A percentile compares a stretch with the other conserved stretches of the same genome.
These are phyloP conservation scores for Russula lepida DNA, from an alignment of 768 basidiomycete genomes.

Conservation along the genomic window DNA sequence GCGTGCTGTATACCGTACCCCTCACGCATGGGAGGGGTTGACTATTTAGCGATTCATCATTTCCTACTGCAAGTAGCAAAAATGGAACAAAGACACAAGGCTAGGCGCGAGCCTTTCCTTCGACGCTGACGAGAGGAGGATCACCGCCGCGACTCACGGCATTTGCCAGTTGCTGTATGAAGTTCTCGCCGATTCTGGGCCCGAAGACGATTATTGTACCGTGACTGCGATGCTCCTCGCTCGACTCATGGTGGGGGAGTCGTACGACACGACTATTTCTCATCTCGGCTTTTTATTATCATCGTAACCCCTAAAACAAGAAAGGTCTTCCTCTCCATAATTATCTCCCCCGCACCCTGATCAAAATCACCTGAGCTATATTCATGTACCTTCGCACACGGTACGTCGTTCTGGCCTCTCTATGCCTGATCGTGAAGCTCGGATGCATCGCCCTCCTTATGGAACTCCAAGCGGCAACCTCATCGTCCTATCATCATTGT, in stretches of 20 bases:
- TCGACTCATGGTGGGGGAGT: not conserved
- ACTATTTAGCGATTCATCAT: too few species aligned
- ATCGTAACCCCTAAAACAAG: not conserved
- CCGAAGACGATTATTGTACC: not conserved
- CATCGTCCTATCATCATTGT: not conserved
- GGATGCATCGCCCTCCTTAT: not conserved
- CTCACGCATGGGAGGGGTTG: too few species aligned
- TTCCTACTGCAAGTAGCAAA: not conserved
- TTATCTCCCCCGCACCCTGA: not conserved
- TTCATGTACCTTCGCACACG: not conserved
- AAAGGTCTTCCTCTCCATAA: not conserved
- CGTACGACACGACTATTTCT: not conserved
- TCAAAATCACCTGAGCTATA: not conserved
- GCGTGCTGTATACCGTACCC: not conserved
- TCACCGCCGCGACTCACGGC: not conserved
- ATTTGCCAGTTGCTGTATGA: not conserved
- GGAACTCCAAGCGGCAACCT: not conserved
- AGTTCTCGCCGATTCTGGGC: not conserved
- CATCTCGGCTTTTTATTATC: not conserved
- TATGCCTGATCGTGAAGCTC: slow-evolving; percentile 1
- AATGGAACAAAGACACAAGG: not conserved
- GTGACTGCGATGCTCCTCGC: too few species aligned
- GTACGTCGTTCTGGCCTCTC: not conserved
- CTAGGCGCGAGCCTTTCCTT: too few species aligned
- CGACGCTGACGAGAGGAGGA: not conserved